A percentile compares a stretch with the other conserved stretches of the same genome.
Evolutionary conservation across 306 rosid genomes (phyloP).

Genomic region (Prunus padus): DNA sequence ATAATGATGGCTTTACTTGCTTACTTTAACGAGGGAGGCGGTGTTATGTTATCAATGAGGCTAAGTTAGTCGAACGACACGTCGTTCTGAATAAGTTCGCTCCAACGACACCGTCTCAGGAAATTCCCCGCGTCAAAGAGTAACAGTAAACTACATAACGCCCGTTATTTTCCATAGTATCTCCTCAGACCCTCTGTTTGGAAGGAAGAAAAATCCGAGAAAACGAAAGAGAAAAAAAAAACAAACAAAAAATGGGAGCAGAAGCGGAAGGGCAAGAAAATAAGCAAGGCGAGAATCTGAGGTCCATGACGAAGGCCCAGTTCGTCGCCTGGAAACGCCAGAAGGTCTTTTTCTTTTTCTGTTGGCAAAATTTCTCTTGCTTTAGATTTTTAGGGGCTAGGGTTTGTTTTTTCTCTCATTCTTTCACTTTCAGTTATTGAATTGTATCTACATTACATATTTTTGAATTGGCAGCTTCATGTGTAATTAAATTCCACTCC

Average conservation of each 20-base stretch:
- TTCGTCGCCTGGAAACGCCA: slow-evolving; percentile 85
- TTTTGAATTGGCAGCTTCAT: background rate
- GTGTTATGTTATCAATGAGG: no score
- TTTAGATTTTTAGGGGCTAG: slow-evolving; percentile 1
- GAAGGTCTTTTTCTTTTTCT: slow-evolving; percentile 46
- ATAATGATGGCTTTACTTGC: no score
- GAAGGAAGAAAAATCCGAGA: slow-evolving; percentile 1
- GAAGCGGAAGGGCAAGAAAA: slow-evolving; percentile 36
- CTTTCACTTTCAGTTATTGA: background rate
- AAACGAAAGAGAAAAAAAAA: slow-evolving; percentile 10
- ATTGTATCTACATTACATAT: background rate
- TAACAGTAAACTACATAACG: background rate
- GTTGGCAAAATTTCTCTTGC: background rate
- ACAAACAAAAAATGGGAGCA: slow-evolving; percentile 32
- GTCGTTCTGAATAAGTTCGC: background rate
- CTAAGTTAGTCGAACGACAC: no score
- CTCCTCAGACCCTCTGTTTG: background rate
- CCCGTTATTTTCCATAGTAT: no score
- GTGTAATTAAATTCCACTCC: no score
- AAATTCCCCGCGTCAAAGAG: background rate
- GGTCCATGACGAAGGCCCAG: slow-evolving; percentile 42
- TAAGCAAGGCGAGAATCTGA: slow-evolving; percentile 31
- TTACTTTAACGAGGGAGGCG: no score
- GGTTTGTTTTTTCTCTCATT: background rate
- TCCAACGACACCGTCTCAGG: background rate